A percentile compares a stretch with the other conserved stretches of the same genome.
Conservation (phyloP, 2,329 filamentous ascomycete genomes). For the Lachnellula cervina region DNA sequence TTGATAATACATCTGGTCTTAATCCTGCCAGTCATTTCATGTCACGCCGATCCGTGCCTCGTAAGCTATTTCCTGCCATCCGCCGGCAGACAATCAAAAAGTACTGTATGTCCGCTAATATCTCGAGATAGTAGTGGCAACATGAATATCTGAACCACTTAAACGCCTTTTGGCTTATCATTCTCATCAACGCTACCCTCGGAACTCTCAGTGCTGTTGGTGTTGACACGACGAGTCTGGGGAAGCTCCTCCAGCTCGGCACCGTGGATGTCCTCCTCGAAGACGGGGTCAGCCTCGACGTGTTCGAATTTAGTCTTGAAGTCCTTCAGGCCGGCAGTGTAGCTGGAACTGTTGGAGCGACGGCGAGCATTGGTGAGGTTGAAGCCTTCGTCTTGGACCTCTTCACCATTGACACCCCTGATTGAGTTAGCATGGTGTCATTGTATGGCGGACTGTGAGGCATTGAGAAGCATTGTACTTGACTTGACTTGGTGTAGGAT, state of each 20-base stretch:
- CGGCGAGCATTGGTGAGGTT: constrained; percentile 81
- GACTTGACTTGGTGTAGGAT: not conserved
- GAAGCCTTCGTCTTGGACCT: constrained; percentile 79
- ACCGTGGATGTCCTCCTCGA: constrained; percentile 81
- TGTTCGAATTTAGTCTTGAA: constrained; percentile 98
- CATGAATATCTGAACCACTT: constrained; percentile 12
- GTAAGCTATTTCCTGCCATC: constrained; percentile 22
- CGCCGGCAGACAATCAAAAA: constrained; percentile 19
- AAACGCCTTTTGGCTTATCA: constrained; percentile 39
- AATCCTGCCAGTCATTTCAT: constrained; percentile 17
- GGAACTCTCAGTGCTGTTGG: constrained; percentile 35
- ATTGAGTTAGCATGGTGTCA: constrained; percentile 15
- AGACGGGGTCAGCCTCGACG: constrained; percentile 83
- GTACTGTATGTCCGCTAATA: constrained; percentile 18
- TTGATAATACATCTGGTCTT: constrained; percentile 27
- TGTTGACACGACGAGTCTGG: constrained; percentile 27
- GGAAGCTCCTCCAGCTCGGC: constrained; percentile 34
- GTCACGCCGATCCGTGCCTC: constrained; percentile 13
- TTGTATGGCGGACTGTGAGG: not conserved
- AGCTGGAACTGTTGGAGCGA: constrained; percentile 83
- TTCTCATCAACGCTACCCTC: constrained; percentile 31
- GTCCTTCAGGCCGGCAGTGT: constrained; percentile 63
- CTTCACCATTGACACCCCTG: constrained; percentile 81
- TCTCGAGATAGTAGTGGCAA: constrained; percentile 14
- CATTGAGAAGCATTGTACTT: constrained; percentile 18